Evolutionary conservation across 768 basidiomycete species (phyloP).

Genomic region (Phallus indusiatus): DNA sequence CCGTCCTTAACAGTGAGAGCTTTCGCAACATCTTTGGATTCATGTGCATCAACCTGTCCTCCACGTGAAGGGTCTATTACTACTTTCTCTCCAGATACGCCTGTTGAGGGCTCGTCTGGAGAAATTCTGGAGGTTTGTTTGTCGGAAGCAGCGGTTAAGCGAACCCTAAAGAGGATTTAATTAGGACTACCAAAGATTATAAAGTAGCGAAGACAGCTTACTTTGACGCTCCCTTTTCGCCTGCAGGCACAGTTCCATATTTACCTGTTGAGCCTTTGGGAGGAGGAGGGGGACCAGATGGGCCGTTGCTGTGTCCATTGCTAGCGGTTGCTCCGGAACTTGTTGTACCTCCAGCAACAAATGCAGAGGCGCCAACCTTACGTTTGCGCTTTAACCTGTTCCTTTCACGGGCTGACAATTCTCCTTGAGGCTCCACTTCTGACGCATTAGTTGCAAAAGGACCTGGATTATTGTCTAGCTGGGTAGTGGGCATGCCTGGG

Average conservation of each 20-base stretch:
- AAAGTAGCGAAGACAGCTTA: constrained; percentile 20
- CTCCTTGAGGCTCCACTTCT: constrained; percentile 16
- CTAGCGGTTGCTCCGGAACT: constrained; percentile 1
- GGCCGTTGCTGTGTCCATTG: constrained; percentile 14
- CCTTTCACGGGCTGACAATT: constrained; percentile 83
- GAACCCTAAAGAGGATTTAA: constrained; percentile 40
- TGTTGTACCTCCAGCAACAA: constrained; percentile 39
- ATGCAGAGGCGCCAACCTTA: constrained; percentile 75
- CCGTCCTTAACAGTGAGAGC: constrained; percentile 69
- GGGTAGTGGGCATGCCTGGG: constrained; percentile 24
- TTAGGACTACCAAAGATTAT: not conserved
- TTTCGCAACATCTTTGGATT: constrained; percentile 57
- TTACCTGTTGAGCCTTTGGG: constrained; percentile 50
- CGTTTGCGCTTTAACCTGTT: constrained; percentile 94
- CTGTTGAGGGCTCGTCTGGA: constrained; percentile 33
- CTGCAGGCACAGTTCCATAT: constrained; percentile 48
- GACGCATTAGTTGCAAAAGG: not conserved
- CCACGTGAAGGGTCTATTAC: constrained; percentile 75
- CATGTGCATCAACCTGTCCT: constrained; percentile 73
- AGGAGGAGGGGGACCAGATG: constrained; percentile 44
- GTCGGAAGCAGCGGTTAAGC: constrained; percentile 61
- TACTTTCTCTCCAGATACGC: constrained; percentile 48
- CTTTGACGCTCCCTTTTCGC: constrained; percentile 44
- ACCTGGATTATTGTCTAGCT: constrained; percentile 29
- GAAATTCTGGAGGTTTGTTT: constrained; percentile 46